These are phyloP conservation scores for Verticillium longisporum DNA, from an alignment of 2,329 filamentous ascomycete species.

Conservation along the genomic window DNA sequence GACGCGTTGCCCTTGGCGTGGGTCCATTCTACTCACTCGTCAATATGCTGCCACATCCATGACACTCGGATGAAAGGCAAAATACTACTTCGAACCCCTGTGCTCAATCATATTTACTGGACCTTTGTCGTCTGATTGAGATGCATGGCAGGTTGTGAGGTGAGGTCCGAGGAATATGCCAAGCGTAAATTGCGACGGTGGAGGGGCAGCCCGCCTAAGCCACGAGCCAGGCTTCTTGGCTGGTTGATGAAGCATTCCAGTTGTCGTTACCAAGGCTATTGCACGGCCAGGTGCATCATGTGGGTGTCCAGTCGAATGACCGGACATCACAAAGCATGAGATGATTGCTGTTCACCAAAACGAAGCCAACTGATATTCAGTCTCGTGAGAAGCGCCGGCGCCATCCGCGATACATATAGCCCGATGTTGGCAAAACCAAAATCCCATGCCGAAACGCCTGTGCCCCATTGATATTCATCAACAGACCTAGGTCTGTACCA, in stretches of 20 bases:
- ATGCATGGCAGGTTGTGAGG: not conserved
- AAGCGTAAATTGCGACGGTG: not conserved
- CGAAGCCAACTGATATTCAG: too few species aligned
- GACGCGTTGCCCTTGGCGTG: slow-evolving; percentile 1
- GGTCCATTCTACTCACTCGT: not conserved
- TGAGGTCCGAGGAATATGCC: not conserved
- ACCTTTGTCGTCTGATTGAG: not conserved
- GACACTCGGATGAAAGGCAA: not conserved
- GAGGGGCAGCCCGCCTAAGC: not conserved
- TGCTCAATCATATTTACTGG: not conserved
- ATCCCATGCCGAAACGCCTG: too few species aligned
- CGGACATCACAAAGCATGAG: too few species aligned
- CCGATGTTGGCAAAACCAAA: too few species aligned
- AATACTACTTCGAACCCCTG: not conserved
- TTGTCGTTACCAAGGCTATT: not conserved
- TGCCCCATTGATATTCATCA: too few species aligned
- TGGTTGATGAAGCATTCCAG: not conserved
- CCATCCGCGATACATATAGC: too few species aligned
- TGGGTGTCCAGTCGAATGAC: not conserved
- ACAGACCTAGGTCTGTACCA: too few species aligned
- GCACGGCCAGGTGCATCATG: not conserved
- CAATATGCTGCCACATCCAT: not conserved
- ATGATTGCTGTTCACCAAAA: too few species aligned
- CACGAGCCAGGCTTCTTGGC: not conserved
- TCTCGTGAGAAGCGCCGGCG: too few species aligned